A percentile compares a stretch with the other conserved stretches of the same genome.
phyloP scores from a whole-genome alignment of 768 basidiomycete species.

The Pulveroboletus sp. region DNA sequence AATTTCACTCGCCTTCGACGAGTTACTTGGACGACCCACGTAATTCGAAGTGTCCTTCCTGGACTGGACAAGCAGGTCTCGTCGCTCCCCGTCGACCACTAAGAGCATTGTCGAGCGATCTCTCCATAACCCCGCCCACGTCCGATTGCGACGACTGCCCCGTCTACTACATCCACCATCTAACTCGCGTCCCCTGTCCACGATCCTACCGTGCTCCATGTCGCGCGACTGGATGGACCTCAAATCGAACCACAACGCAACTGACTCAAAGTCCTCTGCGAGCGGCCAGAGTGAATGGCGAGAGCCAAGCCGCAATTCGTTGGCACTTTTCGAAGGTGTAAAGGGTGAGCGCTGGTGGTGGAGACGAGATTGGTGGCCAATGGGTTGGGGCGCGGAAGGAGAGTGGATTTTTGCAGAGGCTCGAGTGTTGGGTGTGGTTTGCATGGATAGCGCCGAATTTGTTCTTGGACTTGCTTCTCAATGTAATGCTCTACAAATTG shows the following conservation, averaged over 20 bases:
- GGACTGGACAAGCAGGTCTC: slow-evolving; percentile 21
- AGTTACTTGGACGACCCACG: no score
- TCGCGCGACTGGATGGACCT: slow-evolving; percentile 29
- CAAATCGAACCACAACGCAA: background rate
- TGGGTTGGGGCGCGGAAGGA: slow-evolving; percentile 41
- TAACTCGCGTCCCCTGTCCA: slow-evolving; percentile 26
- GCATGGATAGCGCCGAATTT: background rate
- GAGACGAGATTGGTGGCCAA: slow-evolving; percentile 33
- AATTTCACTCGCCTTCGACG: no score
- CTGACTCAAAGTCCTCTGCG: slow-evolving; percentile 21
- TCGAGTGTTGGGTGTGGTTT: background rate
- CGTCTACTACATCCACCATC: slow-evolving; percentile 22
- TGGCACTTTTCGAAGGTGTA: slow-evolving; percentile 22
- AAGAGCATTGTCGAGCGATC: slow-evolving; percentile 39
- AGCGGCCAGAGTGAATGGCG: slow-evolving; percentile 22
- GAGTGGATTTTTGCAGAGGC: slow-evolving; percentile 31
- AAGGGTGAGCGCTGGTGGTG: background rate
- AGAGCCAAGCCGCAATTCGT: slow-evolving; percentile 23
- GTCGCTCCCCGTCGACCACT: slow-evolving; percentile 52
- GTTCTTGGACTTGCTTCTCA: background rate
- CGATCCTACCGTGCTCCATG: slow-evolving; percentile 34
- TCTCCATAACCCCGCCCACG: background rate
- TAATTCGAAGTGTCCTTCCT: no score
- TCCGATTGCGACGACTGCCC: slow-evolving; percentile 5
- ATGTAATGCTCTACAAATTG: background rate